These are phyloP conservation scores for Tolypocladium cylindrosporum DNA, from an alignment of 2,329 filamentous ascomycete species.

Conservation along the genomic window DNA sequence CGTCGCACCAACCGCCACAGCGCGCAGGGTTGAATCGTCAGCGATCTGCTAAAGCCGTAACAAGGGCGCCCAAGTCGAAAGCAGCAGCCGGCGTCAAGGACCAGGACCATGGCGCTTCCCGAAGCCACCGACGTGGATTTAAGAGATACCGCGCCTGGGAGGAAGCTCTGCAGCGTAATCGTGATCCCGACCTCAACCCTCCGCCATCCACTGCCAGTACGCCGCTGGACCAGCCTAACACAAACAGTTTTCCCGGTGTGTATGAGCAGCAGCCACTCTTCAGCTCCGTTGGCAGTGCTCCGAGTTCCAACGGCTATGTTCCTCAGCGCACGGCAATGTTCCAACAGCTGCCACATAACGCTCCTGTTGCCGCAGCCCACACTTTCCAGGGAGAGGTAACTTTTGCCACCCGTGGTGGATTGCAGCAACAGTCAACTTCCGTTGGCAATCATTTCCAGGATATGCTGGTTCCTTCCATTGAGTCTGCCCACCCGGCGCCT, in stretches of 20 bases:
- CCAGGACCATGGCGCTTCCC: slow-evolving; percentile 10
- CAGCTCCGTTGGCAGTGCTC: slow-evolving; percentile 9
- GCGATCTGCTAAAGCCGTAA: background rate
- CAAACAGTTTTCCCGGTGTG: background rate
- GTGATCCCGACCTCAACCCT: slow-evolving; percentile 5
- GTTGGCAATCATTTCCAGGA: slow-evolving; percentile 22
- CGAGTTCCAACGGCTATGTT: slow-evolving; percentile 17
- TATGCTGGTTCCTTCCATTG: slow-evolving; percentile 35
- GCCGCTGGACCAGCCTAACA: background rate
- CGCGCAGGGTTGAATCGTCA: background rate
- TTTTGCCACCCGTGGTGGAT: slow-evolving; percentile 11
- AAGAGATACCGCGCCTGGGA: slow-evolving; percentile 36
- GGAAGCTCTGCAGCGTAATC: slow-evolving; percentile 24
- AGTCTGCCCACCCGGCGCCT: slow-evolving; percentile 27
- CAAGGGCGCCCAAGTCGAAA: background rate
- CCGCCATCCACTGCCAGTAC: background rate
- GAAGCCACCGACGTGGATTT: slow-evolving; percentile 33
- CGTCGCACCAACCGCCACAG: background rate
- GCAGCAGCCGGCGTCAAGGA: slow-evolving; percentile 10
- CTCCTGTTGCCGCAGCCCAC: slow-evolving; percentile 2
- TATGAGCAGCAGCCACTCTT: background rate
- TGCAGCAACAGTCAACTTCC: slow-evolving; percentile 15
- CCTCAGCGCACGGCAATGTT: background rate
- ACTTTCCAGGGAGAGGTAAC: slow-evolving; percentile 16
- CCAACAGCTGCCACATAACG: background rate